These are phyloP conservation scores for Ceratobasidium sp. DNA, from an alignment of 1,284 basidiomycete species.

Conservation along the genomic window DNA sequence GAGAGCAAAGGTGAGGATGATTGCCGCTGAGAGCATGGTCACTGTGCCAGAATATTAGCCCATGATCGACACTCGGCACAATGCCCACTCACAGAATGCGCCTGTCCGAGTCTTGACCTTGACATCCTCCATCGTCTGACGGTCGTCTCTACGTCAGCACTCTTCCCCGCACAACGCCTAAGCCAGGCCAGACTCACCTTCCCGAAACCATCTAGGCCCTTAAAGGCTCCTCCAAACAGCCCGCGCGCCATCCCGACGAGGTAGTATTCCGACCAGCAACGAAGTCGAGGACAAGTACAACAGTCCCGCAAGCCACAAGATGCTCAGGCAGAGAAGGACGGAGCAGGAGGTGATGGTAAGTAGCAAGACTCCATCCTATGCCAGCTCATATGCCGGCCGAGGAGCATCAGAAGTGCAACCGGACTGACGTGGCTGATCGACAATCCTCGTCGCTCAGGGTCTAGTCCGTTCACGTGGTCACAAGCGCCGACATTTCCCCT, in stretches of 20 bases:
- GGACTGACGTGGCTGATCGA: slow-evolving; percentile 7
- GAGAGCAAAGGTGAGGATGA: slow-evolving; percentile 90
- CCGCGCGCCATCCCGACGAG: slow-evolving; percentile 77
- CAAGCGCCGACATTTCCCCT: not conserved
- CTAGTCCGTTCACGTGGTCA: not conserved
- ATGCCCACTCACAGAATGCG: slow-evolving; percentile 75
- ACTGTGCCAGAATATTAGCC: slow-evolving; percentile 44
- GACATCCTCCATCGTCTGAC: slow-evolving; percentile 87
- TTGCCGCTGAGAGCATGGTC: slow-evolving; percentile 63
- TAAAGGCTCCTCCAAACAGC: slow-evolving; percentile 68
- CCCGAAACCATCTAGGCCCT: slow-evolving; percentile 96
- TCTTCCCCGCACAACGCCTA: no score
- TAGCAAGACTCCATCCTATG: not conserved
- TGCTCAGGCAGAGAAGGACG: not conserved
- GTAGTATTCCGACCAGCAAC: slow-evolving; percentile 45
- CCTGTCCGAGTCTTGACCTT: slow-evolving; percentile 96
- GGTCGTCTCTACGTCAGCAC: no score
- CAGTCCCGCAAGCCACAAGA: no score
- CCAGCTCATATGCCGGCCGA: not conserved
- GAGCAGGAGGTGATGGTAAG: not conserved
- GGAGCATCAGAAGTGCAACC: not conserved
- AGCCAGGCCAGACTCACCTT: slow-evolving; percentile 69
- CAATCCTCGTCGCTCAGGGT: not conserved
- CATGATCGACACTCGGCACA: not conserved
- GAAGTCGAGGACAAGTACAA: not conserved